Conservation (phyloP, 768 basidiomycete species). For the Lentinula aciculospora region DNA sequence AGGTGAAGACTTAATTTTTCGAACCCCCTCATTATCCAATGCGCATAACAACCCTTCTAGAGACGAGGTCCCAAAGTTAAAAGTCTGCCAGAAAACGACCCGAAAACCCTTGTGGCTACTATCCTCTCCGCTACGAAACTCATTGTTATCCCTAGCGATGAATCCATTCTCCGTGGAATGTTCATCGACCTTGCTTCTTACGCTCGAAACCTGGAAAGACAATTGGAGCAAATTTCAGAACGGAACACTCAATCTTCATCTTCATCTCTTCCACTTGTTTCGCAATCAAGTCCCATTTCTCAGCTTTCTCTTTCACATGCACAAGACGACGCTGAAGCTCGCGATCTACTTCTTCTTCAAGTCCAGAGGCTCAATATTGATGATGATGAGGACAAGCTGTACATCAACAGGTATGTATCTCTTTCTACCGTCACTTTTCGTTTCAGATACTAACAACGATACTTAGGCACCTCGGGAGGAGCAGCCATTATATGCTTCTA, state of each 20-base stretch:
- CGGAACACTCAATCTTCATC: background rate
- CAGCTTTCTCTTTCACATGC: background rate
- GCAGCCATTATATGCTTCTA: background rate
- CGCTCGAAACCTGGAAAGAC: background rate
- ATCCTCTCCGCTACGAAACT: slow-evolving; percentile 1
- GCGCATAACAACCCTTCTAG: background rate
- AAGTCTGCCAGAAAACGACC: background rate
- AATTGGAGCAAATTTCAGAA: background rate
- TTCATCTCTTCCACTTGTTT: background rate
- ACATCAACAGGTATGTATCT: background rate
- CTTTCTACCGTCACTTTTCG: too few species aligned
- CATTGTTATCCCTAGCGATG: background rate
- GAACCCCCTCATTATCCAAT: background rate
- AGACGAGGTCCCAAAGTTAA: slow-evolving; percentile 5
- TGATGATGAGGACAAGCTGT: background rate
- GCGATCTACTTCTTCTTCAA: background rate
- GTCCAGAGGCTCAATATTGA: background rate
- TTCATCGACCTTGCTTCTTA: background rate
- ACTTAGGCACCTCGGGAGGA: background rate
- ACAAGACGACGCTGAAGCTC: background rate
- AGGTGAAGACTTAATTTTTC: background rate
- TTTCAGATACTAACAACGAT: background rate
- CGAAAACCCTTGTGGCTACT: background rate
- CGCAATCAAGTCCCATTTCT: background rate
- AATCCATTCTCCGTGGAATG: background rate